Evolutionary conservation across 345 rosid species (phyloP), one percentile per base, ranked within the genome.

Genomic region (Rhodamnia argentea): DNA sequence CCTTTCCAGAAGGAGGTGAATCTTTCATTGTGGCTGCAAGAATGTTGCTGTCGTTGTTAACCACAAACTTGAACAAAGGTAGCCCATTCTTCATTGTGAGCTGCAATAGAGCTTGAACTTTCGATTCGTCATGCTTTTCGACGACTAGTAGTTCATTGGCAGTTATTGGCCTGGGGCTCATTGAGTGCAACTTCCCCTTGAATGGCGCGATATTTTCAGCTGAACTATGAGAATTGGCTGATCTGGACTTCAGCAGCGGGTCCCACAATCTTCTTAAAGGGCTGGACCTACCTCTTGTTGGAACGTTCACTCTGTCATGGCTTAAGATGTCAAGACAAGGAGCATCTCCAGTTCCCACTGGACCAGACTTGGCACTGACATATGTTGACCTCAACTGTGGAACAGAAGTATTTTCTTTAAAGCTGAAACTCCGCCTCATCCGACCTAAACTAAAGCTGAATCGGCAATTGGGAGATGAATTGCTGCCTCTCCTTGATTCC

Each of bases 381-480:
- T 91, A 87, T 56, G 89, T 64, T 51, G 94, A 89, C 86, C 86
- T 92, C 88, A 93, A 84, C 83, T 88, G 92, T 56, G 92, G 93
- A 85, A 86, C 88, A n/a, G 91, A 40, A 85, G 93, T 87, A 85
- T 92, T 92, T 59, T 96, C 99, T 85, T 91, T 97, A 53, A 90
- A 91, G 82, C 95, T 96, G 89, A 94, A 94, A 91, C 98, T 97
- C 90, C 92, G 93, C 83, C 93, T 88, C 90, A 96, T 89, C 86
- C 92, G 93, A 84, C 96, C 90, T 47, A 97, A 91, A 92, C 94
- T 94, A 88, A 95, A 94, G 92, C 98, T 94, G 89, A 94, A 94
- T 83, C 98, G 92, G 81, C 91, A 92, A 88, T 89, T 93, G 75
- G 97, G 94, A 83, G 98, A 92, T 29, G 85, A 86, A 59, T 88